Percentiles rank a stretch among this genome's conserved stretches.
These are phyloP conservation scores for Candida xyloterini DNA, from an alignment of 805 yeast genomes.

Conservation along the genomic window DNA sequence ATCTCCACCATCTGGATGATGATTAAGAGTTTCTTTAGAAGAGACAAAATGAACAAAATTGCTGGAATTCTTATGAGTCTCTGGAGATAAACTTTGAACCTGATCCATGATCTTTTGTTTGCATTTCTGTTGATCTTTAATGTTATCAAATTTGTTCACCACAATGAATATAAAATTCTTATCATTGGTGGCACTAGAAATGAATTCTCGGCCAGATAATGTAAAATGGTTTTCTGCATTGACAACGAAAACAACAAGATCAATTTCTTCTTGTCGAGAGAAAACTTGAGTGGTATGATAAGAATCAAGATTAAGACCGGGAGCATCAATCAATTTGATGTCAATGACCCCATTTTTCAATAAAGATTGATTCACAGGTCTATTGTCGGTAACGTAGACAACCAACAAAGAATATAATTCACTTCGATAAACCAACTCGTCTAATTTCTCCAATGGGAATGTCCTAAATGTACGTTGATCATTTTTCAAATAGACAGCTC, in stretches of 20 bases:
- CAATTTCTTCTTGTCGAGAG: slow-evolving; percentile 95
- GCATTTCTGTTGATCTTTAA: slow-evolving; percentile 78
- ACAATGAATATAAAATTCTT: slow-evolving; percentile 91
- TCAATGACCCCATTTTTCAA: slow-evolving; percentile 89
- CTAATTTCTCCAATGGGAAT: slow-evolving; percentile 53
- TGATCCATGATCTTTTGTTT: slow-evolving; percentile 75
- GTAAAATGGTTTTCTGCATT: slow-evolving; percentile 96
- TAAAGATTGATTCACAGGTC: slow-evolving; percentile 65
- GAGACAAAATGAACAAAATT: slow-evolving; percentile 94
- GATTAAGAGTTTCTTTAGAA: slow-evolving; percentile 47
- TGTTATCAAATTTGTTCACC: slow-evolving; percentile 87
- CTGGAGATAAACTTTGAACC: slow-evolving; percentile 82
- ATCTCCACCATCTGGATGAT: slow-evolving; percentile 35
- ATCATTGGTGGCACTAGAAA: slow-evolving; percentile 85
- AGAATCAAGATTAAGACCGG: slow-evolving; percentile 91
- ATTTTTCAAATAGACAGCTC: slow-evolving; percentile 44
- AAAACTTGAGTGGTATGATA: slow-evolving; percentile 93
- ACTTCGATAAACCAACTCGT: slow-evolving; percentile 67
- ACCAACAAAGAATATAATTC: slow-evolving; percentile 71
- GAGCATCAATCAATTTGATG: slow-evolving; percentile 92
- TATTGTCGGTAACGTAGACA: slow-evolving; percentile 75
- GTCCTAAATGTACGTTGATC: slow-evolving; percentile 67
- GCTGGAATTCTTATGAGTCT: slow-evolving; percentile 80
- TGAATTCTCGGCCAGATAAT: slow-evolving; percentile 88
- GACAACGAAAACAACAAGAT: slow-evolving; percentile 91